phyloP scores from a whole-genome alignment of 768 basidiomycete species.

The Termitomyces sp. region DNA sequence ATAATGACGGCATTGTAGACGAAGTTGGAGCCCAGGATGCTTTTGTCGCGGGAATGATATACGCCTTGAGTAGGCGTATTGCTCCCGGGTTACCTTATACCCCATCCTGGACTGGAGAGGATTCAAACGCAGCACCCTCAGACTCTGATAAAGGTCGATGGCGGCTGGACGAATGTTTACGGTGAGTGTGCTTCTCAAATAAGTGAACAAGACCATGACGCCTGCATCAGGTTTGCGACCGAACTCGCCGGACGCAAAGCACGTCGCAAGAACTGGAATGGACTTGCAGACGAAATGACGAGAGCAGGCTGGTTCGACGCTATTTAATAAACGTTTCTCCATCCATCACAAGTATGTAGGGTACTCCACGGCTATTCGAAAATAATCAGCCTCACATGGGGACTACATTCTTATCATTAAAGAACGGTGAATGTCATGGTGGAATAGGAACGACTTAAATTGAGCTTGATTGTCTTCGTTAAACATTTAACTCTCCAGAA shows the following conservation, averaged over 20 bases:
- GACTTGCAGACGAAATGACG: conserved; percentile 72
- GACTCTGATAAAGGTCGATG: conserved; percentile 57
- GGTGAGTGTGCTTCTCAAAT: conserved; percentile 40
- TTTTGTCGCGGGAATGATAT: conserved; percentile 88
- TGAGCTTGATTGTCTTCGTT: not conserved
- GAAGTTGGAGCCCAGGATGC: conserved; percentile 81
- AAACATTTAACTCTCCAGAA: conserved; percentile 22
- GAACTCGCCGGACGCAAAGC: conserved; percentile 80
- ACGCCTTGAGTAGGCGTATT: conserved; percentile 67
- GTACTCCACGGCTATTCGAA: not conserved
- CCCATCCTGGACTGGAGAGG: conserved; percentile 46
- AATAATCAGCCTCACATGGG: not conserved
- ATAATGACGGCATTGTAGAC: conserved; percentile 51
- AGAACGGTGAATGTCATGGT: not conserved
- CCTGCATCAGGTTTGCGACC: conserved; percentile 66
- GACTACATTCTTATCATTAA: not conserved
- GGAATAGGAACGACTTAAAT: no score
- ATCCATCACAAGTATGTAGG: not conserved
- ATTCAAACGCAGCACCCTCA: conserved; percentile 22
- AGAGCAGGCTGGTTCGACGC: conserved; percentile 73
- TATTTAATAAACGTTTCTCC: conserved; percentile 11
- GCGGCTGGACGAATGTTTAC: conserved; percentile 80
- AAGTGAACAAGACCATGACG: not conserved
- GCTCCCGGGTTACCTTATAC: conserved; percentile 79
- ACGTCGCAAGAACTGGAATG: conserved; percentile 59